Conservation (phyloP, 768 basidiomycete genomes). For the Tricholoma sp. region DNA sequence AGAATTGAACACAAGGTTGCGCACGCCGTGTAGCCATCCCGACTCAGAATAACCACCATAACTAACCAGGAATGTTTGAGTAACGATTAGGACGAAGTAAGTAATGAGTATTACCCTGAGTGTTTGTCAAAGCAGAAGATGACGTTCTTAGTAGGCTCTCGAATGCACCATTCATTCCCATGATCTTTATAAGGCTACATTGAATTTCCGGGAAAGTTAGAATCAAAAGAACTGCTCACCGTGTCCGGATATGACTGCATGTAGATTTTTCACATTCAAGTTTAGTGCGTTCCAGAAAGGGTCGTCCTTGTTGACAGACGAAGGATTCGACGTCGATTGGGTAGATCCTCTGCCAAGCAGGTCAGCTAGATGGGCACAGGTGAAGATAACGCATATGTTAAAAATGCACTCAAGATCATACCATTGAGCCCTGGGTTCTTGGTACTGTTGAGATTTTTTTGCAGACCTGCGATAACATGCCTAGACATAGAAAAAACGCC, state of each 20-base stretch:
- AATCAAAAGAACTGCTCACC: slow-evolving; percentile 31
- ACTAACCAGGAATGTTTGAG: slow-evolving; percentile 25
- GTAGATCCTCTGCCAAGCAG: slow-evolving; percentile 49
- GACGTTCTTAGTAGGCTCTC: slow-evolving; percentile 54
- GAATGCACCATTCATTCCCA: slow-evolving; percentile 76
- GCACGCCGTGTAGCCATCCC: slow-evolving; percentile 62
- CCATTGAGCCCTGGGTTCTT: slow-evolving; percentile 42
- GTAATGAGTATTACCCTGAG: slow-evolving; percentile 45
- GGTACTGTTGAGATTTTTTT: slow-evolving; percentile 26
- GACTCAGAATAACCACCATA: slow-evolving; percentile 57
- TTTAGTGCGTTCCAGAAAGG: slow-evolving; percentile 63
- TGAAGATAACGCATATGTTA: neutral
- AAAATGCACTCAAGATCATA: slow-evolving; percentile 9
- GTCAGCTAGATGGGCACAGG: slow-evolving; percentile 36
- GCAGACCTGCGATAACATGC: slow-evolving; percentile 32
- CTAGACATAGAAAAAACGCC: slow-evolving; percentile 15
- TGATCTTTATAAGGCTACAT: slow-evolving; percentile 42
- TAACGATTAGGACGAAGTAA: neutral
- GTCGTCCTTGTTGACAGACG: slow-evolving; percentile 40
- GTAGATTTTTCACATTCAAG: slow-evolving; percentile 55
- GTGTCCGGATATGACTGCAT: slow-evolving; percentile 67
- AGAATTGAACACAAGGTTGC: slow-evolving; percentile 57
- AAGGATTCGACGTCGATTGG: slow-evolving; percentile 42
- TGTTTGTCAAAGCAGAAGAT: slow-evolving; percentile 79
- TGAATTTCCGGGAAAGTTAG: neutral